These are phyloP conservation scores for Fusarium chlamydosporum DNA, from an alignment of 2,329 filamentous ascomycete species.

Conservation along the genomic window DNA sequence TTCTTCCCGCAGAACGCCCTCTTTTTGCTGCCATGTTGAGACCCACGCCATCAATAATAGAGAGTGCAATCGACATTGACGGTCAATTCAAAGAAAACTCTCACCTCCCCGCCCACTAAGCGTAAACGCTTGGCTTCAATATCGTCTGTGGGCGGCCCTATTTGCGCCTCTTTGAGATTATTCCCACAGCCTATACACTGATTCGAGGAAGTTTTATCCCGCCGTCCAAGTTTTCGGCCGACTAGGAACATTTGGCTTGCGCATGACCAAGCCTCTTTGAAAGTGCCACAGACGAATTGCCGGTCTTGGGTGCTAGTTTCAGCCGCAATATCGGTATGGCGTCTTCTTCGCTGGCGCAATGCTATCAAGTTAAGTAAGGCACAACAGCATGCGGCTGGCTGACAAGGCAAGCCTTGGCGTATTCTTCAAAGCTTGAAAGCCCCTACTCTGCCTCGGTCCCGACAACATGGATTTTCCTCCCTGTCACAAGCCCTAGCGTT, in stretches of 20 bases:
- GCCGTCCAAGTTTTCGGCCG: neutral
- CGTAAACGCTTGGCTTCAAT: slow-evolving; percentile 2
- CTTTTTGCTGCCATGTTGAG: neutral
- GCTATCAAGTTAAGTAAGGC: slow-evolving; percentile 23
- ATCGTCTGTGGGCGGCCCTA: neutral
- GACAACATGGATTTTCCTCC: slow-evolving; percentile 25
- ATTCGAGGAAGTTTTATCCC: slow-evolving; percentile 20
- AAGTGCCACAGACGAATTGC: slow-evolving; percentile 21
- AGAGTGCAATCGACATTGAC: neutral
- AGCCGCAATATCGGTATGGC: slow-evolving; percentile 23
- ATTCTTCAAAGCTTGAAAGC: slow-evolving; percentile 10
- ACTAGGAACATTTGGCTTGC: slow-evolving; percentile 23
- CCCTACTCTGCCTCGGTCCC: slow-evolving; percentile 15
- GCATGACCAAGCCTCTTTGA: slow-evolving; percentile 37
- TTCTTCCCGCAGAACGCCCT: neutral
- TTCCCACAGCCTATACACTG: slow-evolving; percentile 1
- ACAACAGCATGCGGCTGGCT: slow-evolving; percentile 39
- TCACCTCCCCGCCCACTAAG: neutral
- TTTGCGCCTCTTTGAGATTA: neutral
- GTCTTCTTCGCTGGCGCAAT: slow-evolving; percentile 2
- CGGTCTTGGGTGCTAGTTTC: slow-evolving; percentile 20
- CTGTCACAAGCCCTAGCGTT: slow-evolving; percentile 17
- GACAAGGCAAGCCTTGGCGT: slow-evolving; percentile 22
- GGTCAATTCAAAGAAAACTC: neutral
- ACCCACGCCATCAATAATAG: neutral